Base-by-base conservation (phyloP, 179 eudicot species). In the Camellia oleifera region DNA sequence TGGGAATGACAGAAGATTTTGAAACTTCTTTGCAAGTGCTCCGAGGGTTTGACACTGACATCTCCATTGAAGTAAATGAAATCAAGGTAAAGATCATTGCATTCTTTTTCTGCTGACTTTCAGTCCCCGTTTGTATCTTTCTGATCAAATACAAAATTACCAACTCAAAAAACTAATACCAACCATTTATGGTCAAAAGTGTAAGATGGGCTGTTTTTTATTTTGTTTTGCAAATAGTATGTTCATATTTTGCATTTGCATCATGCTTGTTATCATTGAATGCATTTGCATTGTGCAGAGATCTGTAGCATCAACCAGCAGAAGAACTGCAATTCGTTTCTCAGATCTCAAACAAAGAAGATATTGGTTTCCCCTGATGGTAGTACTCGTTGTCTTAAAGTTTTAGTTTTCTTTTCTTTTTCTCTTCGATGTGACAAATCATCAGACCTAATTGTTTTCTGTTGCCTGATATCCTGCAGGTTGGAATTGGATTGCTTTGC, bases 21-120 rank as follows among this genome's bases (percentile, higher is more conserved):
- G 99, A 96, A 90, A 85, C 89, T 48, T 92, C 99, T 64, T 80
- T 96, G 88, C 99, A 96, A 94, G 99, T 96, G 81, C 97, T 96
- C 64, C 97, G 99, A 72, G 99, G 99, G 14, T 96, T 94, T 77
- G 99, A 96, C 72, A 85, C 97, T 77, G 99, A 96, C 77, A 96
- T 96, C 82, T 80, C 97, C 63, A 67, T 81, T 84, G 98, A 94
- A 92, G 97, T 92, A 26, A 91, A 91, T 83, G 98, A 96, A 82
- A 94, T 96, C 82, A 96, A 94, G 99, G 99, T 94, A 81, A 66
- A 15, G 20, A 8, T 52, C 63, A 14, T 53, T 60, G 57, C 12
- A 46, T 73, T 70, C 26, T 46, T 46, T 46, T 11, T 3, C 69
- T 13, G n/a, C 72, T 68, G 72, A 44, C 69, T 52, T 20, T 56